Evolutionary conservation across 1,284 basidiomycete genomes (phyloP).

Genomic region (Microbotryum intermedium): DNA sequence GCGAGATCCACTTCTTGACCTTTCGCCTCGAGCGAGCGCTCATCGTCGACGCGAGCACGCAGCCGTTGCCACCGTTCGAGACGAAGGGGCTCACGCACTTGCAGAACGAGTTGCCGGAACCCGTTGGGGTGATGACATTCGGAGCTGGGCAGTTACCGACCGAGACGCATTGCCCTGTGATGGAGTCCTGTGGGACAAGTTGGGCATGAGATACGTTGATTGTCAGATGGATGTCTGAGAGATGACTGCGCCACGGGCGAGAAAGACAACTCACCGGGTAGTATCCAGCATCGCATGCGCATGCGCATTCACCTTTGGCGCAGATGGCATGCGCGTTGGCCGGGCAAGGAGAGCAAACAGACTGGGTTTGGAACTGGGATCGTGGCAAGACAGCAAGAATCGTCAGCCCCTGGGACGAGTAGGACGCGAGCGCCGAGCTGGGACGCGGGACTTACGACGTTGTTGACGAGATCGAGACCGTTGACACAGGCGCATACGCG

Average conservation of each 20-base stretch:
- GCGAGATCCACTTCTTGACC: background rate
- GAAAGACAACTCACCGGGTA: background rate
- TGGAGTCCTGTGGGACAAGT: conserved; percentile 1
- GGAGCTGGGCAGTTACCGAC: background rate
- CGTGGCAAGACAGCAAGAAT: background rate
- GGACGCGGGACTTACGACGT: background rate
- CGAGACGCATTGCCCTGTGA: conserved; percentile 2
- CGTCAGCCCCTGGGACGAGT: no score
- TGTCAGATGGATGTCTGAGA: no score
- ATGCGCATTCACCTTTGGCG: conserved; percentile 8
- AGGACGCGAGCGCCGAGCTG: background rate
- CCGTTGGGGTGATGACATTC: background rate
- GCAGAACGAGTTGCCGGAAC: conserved; percentile 6
- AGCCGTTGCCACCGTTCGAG: background rate
- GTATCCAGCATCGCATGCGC: conserved; percentile 1
- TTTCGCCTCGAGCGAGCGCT: conserved; percentile 8
- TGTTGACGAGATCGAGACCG: background rate
- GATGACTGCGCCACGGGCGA: no score
- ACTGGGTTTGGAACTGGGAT: background rate
- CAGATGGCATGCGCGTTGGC: conserved; percentile 6
- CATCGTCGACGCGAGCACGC: conserved; percentile 8
- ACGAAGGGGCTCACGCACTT: conserved; percentile 2
- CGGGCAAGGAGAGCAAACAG: background rate
- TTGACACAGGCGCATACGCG: conserved; percentile 13
- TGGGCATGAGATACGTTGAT: background rate